Conservation (phyloP, 495 filamentous ascomycete species). For the Copromyces sp. region DNA sequence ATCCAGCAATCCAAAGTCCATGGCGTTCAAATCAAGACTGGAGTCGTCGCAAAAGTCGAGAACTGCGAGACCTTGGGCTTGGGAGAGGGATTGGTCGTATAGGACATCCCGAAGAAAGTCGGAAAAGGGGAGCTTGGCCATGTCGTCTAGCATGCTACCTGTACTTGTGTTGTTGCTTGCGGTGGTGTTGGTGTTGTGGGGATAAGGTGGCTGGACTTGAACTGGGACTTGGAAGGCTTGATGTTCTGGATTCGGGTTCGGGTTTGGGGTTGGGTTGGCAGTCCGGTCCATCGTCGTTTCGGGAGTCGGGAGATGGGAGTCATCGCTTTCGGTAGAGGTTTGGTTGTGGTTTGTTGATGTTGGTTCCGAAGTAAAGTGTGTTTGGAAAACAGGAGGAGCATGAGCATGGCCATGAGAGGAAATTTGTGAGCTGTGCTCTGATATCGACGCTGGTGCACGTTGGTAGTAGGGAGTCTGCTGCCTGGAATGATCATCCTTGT, state of each 20-base stretch:
- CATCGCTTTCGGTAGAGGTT: conserved; percentile 10
- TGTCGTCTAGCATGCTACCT: conserved; percentile 1
- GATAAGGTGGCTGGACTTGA: conserved; percentile 10
- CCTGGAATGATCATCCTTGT: conserved; percentile 1
- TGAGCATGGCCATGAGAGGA: neutral
- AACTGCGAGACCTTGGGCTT: conserved; percentile 26
- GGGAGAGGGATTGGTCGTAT: conserved; percentile 22
- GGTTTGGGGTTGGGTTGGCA: neutral
- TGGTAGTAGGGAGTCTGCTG: neutral
- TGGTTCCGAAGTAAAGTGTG: neutral
- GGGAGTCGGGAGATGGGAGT: conserved; percentile 18
- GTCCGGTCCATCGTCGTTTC: conserved; percentile 19
- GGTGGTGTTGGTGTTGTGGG: conserved; percentile 4
- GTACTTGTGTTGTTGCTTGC: neutral
- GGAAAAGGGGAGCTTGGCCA: conserved; percentile 21
- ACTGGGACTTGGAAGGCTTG: neutral
- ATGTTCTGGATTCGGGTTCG: neutral
- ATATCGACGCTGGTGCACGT: neutral
- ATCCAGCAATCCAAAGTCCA: conserved; percentile 49
- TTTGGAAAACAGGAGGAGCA: neutral
- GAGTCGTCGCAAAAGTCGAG: conserved; percentile 42
- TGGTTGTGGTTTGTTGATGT: neutral
- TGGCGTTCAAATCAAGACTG: conserved; percentile 49
- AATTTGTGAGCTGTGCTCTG: neutral
- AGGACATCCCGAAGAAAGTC: conserved; percentile 29